Evolutionary conservation across 495 filamentous ascomycete genomes (phyloP).

Genomic region (Bombardia bombarda): DNA sequence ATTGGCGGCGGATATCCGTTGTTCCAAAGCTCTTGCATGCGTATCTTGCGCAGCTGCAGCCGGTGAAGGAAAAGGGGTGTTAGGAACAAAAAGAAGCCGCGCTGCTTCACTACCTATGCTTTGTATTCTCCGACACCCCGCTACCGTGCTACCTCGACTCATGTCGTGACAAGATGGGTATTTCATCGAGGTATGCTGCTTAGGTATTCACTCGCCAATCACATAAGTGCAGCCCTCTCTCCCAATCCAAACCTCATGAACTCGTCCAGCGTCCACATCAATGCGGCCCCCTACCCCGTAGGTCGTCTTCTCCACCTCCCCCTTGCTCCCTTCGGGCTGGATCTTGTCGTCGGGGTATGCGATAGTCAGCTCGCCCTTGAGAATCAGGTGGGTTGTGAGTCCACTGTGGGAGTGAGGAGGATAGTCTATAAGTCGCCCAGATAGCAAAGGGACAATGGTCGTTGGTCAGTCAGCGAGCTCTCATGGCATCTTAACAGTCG

Average conservation of each 20-base stretch:
- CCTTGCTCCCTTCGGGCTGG: constrained; percentile 23
- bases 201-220: constrained; percentile 61
- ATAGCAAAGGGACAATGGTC: neutral
- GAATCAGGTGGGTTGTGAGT: constrained; percentile 71
- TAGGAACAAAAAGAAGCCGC: too few species aligned
- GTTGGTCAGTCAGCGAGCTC: too few species aligned
- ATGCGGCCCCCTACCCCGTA: constrained; percentile 60
- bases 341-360: constrained; percentile 61
- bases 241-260: constrained; percentile 84
- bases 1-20: too few species aligned
- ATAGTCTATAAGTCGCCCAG: constrained; percentile 64
- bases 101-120: too few species aligned
- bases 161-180: too few species aligned
- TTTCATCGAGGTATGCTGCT: too few species aligned
- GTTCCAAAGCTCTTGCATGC: too few species aligned
- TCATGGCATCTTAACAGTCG: too few species aligned
- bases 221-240: constrained; percentile 73
- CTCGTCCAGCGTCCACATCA: constrained; percentile 64
- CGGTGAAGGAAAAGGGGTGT: too few species aligned
- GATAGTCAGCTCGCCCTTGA: constrained; percentile 62
- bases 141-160: too few species aligned
- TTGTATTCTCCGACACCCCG: too few species aligned
- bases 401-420: constrained; percentile 62
- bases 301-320: constrained; percentile 60
- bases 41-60: too few species aligned